Conservation (phyloP, 2,329 filamentous ascomycete species). For the Colletotrichum acutatum region DNA sequence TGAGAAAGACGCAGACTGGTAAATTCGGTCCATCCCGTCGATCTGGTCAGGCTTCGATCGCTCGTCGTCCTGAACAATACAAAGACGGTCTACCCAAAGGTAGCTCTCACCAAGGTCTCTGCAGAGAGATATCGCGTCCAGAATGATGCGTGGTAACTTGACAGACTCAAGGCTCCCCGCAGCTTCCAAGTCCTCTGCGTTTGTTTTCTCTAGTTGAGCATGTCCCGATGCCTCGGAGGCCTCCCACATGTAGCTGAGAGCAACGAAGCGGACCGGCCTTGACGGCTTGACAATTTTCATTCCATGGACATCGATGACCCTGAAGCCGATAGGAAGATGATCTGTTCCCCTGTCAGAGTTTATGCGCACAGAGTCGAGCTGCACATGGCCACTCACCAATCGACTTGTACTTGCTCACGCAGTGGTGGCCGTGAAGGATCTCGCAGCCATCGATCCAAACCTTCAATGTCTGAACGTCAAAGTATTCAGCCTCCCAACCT, state of each 20-base stretch:
- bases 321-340: neutral
- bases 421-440: neutral
- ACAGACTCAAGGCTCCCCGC: neutral
- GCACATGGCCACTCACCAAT: neutral
- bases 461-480: neutral
- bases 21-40: constrained; percentile 56
- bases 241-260: constrained; percentile 56
- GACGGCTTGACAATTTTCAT: constrained; percentile 49
- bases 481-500: constrained; percentile 6
- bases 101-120: constrained; percentile 53
- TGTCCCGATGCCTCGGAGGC: neutral
- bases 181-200: constrained; percentile 43
- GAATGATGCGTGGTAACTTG: constrained; percentile 51
- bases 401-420: neutral
- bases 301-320: constrained; percentile 51
- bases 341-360: neutral
- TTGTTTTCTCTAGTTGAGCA: constrained; percentile 31
- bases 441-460: constrained; percentile 10
- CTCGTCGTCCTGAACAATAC: constrained; percentile 56
- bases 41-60: constrained; percentile 50
- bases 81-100: constrained; percentile 58
- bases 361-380: neutral
- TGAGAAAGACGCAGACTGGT: constrained; percentile 55
- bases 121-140: constrained; percentile 55
- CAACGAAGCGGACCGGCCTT: constrained; percentile 51